Percentiles rank a stretch among this genome's conserved stretches.
These are phyloP conservation scores for Salvia hispanica DNA, from an alignment of 257 asterid genomes.

Conservation along the genomic window DNA sequence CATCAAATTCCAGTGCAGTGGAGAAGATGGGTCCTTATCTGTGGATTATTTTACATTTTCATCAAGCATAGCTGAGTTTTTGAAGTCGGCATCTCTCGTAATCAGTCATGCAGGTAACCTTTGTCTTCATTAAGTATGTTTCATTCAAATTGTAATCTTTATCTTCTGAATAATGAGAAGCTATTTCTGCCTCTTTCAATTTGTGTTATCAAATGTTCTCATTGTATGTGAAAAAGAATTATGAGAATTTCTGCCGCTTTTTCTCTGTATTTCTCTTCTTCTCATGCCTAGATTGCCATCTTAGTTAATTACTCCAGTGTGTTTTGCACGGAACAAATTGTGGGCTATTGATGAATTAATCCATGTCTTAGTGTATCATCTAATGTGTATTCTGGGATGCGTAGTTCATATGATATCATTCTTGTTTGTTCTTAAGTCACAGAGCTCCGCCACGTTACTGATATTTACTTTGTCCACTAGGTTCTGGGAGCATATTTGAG, in stretches of 20 bases:
- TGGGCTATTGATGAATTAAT: neutral
- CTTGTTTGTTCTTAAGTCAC: neutral
- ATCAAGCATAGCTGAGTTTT: constrained; percentile 80
- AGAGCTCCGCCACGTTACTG: neutral
- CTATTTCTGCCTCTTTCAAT: neutral
- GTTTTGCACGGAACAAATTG: neutral
- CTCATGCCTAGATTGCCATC: neutral
- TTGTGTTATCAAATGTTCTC: too few relatives aligned
- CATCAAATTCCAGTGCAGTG: constrained; percentile 53
- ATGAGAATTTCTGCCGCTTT: neutral
- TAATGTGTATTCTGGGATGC: too few relatives aligned
- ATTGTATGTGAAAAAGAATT: too few relatives aligned
- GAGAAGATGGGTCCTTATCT: constrained; percentile 58
- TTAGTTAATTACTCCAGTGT: neutral
- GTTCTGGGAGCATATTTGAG: constrained; percentile 99
- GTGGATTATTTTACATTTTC: constrained; percentile 86
- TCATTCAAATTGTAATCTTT: neutral
- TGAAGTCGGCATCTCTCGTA: constrained; percentile 86
- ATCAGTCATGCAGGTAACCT: constrained; percentile 87
- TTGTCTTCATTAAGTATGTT: neutral
- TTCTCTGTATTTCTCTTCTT: neutral
- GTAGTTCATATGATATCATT: neutral
- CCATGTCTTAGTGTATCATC: neutral
- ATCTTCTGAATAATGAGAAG: neutral
- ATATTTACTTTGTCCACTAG: constrained; percentile 39